Percentiles rank a stretch among this genome's conserved stretches.
Evolutionary conservation across 371 early-diverging fungal species (phyloP).

Genomic region (Syncephalastrum racemosum): DNA sequence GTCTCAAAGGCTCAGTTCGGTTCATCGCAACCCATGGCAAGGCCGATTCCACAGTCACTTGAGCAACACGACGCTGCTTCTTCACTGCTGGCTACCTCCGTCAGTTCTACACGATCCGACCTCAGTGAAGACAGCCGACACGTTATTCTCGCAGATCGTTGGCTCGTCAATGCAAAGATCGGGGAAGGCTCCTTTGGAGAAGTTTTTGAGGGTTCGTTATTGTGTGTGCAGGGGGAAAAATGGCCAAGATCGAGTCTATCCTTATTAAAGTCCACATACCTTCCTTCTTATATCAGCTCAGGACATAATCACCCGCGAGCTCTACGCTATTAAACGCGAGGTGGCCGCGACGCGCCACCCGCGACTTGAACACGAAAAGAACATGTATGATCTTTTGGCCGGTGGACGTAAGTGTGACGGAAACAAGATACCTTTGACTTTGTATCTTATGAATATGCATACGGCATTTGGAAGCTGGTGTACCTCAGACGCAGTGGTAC

Average conservation of each 20-base stretch:
- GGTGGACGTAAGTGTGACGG: constrained; percentile 52
- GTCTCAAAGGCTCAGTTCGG: no score
- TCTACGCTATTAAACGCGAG: constrained; percentile 61
- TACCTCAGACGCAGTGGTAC: constrained; percentile 89
- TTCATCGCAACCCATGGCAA: no score
- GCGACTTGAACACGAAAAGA: constrained; percentile 52
- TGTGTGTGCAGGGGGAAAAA: no score
- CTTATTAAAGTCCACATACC: neutral
- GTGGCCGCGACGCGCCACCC: constrained; percentile 40
- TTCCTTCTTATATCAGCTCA: constrained; percentile 28
- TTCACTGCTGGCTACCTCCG: constrained; percentile 16
- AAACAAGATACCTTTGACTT: neutral
- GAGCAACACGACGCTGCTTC: neutral
- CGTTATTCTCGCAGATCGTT: constrained; percentile 55
- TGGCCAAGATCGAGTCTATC: neutral
- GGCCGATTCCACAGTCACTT: no score
- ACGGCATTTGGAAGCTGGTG: constrained; percentile 56
- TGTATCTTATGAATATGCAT: neutral
- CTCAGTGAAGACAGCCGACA: constrained; percentile 36
- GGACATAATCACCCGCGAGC: constrained; percentile 42
- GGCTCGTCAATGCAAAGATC: constrained; percentile 58
- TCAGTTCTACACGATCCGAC: constrained; percentile 32
- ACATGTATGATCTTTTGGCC: constrained; percentile 46
- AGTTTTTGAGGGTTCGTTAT: constrained; percentile 57
- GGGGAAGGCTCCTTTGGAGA: constrained; percentile 70